These are phyloP conservation scores for Gillenia trifoliata DNA, from an alignment of 306 rosid genomes.

Conservation along the genomic window DNA sequence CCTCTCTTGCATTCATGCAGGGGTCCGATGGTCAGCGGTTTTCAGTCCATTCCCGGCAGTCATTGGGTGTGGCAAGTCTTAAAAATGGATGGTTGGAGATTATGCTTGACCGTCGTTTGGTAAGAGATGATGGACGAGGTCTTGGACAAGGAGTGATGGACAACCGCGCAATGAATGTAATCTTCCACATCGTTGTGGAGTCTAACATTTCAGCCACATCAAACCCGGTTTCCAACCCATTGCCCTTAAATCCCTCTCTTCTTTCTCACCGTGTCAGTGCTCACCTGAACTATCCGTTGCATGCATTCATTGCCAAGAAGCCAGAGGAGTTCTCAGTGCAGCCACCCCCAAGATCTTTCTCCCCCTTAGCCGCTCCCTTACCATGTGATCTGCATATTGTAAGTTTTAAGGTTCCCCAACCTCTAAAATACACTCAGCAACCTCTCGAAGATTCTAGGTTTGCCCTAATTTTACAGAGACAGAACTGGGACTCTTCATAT, in stretches of 20 bases:
- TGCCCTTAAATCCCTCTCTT: slow-evolving; percentile 73
- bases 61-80: slow-evolving; percentile 92
- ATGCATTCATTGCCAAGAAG: slow-evolving; percentile 75
- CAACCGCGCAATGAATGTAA: slow-evolving; percentile 74
- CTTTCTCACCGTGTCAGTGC: slow-evolving; percentile 67
- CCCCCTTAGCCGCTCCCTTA: slow-evolving; percentile 69
- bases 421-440: slow-evolving; percentile 58
- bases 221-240: slow-evolving; percentile 46
- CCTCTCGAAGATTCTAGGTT: slow-evolving; percentile 55
- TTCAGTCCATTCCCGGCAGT: slow-evolving; percentile 86
- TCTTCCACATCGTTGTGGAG: slow-evolving; percentile 77
- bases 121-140: slow-evolving; percentile 93
- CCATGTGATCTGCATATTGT: slow-evolving; percentile 96
- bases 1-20: slow-evolving; percentile 82
- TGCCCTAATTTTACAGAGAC: slow-evolving; percentile 62
- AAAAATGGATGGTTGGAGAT: slow-evolving; percentile 89
- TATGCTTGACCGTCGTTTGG: slow-evolving; percentile 93
- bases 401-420: slow-evolving; percentile 85
- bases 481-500: slow-evolving; percentile 78
- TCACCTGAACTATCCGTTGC: slow-evolving; percentile 84
- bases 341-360: slow-evolving; percentile 66
- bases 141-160: slow-evolving; percentile 97
- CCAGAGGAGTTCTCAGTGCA: slow-evolving; percentile 44
- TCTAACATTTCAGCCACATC: slow-evolving; percentile 54
- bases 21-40: slow-evolving; percentile 75